phyloP scores from a whole-genome alignment of 106 monocot species.

The Platanthera guangdongensis region DNA sequence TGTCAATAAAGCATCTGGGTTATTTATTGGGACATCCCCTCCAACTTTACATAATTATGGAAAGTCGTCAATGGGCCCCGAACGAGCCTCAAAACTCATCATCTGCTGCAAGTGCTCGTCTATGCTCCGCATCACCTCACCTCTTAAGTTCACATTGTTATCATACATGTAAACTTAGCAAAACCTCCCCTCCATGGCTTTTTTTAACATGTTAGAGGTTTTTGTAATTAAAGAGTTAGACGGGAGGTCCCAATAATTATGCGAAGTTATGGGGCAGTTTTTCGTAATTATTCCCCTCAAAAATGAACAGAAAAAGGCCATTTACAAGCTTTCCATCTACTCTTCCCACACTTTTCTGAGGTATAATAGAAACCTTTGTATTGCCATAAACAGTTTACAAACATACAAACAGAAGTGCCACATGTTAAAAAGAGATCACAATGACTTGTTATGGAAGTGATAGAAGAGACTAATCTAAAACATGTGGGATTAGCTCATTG shows the following conservation, averaged over 20 bases:
- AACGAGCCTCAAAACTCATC: no score
- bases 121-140: no score
- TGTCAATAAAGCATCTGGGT: not conserved
- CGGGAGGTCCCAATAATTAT: no score
- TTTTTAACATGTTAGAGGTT: no score
- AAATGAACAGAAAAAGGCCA: not conserved
- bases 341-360: not conserved
- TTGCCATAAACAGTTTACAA: not conserved
- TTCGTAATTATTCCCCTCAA: not conserved
- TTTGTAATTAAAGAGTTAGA: no score
- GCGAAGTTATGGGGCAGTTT: no score
- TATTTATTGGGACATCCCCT: no score
- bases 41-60: no score
- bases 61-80: no score
- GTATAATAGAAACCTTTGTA: not conserved
- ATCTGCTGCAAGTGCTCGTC: no score
- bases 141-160: not conserved
- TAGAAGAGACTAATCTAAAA: not conserved
- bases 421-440: not conserved
- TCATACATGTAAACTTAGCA: not conserved
- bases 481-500: not conserved
- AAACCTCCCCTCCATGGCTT: not conserved
- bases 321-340: not conserved
- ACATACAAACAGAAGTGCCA: not conserved
- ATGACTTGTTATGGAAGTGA: not conserved